These are phyloP conservation scores for Mycena filopes DNA, from an alignment of 768 basidiomycete genomes.

Conservation along the genomic window DNA sequence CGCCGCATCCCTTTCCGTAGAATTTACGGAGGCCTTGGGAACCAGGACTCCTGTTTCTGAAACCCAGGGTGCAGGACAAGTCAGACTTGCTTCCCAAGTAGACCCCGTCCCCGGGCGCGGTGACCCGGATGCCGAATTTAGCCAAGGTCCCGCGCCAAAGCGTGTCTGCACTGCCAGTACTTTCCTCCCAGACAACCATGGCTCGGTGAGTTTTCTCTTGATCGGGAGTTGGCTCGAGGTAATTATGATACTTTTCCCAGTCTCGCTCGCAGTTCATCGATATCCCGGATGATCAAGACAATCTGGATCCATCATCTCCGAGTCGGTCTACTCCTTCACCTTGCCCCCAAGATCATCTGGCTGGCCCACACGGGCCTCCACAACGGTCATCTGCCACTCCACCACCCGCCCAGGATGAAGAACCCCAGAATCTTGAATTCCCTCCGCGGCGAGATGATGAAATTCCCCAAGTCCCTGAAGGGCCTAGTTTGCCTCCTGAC, in stretches of 20 bases:
- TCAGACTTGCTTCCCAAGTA: background rate
- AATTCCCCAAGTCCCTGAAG: background rate
- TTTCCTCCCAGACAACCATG: too few species aligned
- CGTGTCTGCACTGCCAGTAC: too few species aligned
- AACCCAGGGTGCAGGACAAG: background rate
- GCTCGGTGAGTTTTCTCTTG: too few species aligned
- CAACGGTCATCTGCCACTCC: background rate
- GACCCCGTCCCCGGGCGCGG: too few species aligned
- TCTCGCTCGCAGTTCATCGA: too few species aligned
- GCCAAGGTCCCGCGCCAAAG: too few species aligned
- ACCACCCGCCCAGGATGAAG: background rate
- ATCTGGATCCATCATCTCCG: too few species aligned
- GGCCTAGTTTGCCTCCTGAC: background rate
- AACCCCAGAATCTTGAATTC: background rate
- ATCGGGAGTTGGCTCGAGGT: too few species aligned
- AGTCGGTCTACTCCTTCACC: too few species aligned
- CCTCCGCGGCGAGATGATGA: background rate
- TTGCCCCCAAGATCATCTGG: too few species aligned
- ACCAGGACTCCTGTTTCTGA: background rate
- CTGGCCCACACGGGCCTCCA: background rate
- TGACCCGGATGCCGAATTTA: background rate
- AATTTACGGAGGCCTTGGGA: background rate
- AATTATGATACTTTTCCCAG: too few species aligned
- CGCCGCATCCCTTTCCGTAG: background rate
- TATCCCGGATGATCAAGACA: too few species aligned